A percentile compares a stretch with the other conserved stretches of the same genome.
These are phyloP conservation scores for Calvatia gigantea DNA, from an alignment of 768 basidiomycete species.

Conservation along the genomic window DNA sequence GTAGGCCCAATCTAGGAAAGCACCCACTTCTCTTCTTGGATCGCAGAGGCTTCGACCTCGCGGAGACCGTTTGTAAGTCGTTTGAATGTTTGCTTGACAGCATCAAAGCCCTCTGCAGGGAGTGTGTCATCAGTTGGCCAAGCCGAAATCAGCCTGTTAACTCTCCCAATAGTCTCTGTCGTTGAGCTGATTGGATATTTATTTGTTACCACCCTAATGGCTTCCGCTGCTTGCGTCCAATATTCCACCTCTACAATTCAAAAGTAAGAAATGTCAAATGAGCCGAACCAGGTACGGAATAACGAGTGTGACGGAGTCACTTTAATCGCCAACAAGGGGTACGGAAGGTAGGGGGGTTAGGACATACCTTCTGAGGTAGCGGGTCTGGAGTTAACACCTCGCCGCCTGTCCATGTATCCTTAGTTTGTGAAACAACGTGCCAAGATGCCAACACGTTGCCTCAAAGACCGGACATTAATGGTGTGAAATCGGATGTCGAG, in stretches of 20 bases:
- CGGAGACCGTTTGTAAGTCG: conserved; percentile 59
- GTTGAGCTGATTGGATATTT: conserved; percentile 48
- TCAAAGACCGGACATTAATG: conserved; percentile 12
- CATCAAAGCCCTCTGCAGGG: conserved; percentile 64
- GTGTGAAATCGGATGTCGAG: conserved; percentile 9
- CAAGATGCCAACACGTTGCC: conserved; percentile 6
- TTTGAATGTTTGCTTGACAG: conserved; percentile 58
- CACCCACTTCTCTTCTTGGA: conserved; percentile 63
- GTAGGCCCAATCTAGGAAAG: neutral
- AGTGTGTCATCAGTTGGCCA: conserved; percentile 73
- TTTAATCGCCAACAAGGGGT: conserved; percentile 12
- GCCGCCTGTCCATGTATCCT: conserved; percentile 60
- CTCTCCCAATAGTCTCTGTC: conserved; percentile 61
- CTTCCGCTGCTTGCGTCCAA: conserved; percentile 67
- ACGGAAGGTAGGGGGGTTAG: conserved; percentile 3
- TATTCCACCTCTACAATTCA: conserved; percentile 64
- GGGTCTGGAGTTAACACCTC: conserved; percentile 56
- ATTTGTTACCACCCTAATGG: conserved; percentile 51
- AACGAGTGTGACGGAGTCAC: conserved; percentile 5
- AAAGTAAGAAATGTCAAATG: conserved; percentile 14
- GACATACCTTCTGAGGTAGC: conserved; percentile 73
- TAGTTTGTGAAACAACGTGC: conserved; percentile 11
- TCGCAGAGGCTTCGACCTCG: conserved; percentile 56
- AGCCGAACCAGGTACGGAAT: conserved; percentile 14
- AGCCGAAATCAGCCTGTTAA: conserved; percentile 66